phyloP scores from a whole-genome alignment of 2,329 filamentous ascomycete genomes.

The Helotiales sp. region DNA sequence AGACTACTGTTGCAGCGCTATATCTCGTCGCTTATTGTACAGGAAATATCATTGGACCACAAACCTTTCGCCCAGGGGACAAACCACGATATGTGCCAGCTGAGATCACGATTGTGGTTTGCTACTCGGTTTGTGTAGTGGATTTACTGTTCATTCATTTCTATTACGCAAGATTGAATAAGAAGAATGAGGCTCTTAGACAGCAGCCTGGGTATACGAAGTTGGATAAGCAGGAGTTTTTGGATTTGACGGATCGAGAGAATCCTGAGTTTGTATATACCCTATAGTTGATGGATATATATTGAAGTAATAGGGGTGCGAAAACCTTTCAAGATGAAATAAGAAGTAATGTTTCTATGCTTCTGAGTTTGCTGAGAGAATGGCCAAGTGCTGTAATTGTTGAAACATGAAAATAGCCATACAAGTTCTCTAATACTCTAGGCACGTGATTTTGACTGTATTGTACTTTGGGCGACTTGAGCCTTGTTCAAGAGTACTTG shows the following conservation, averaged over 20 bases:
- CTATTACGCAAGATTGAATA: constrained; percentile 30
- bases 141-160: constrained; percentile 29
- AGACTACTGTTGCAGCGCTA: constrained; percentile 48
- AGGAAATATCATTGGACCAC: constrained; percentile 52
- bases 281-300: constrained; percentile 16
- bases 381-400: neutral
- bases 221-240: constrained; percentile 34
- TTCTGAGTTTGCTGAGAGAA: neutral
- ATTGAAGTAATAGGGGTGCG: neutral
- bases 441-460: too few species aligned
- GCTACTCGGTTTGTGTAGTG: constrained; percentile 22
- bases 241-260: constrained; percentile 35
- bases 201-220: constrained; percentile 27
- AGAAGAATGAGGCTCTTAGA: constrained; percentile 27
- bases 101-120: constrained; percentile 48
- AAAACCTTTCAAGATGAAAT: neutral
- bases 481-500: neutral
- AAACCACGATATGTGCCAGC: constrained; percentile 42
- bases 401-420: neutral
- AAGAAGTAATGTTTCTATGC: neutral
- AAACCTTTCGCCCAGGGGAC: constrained; percentile 42
- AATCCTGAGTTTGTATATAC: constrained; percentile 36
- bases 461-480: neutral
- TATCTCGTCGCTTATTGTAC: constrained; percentile 49
- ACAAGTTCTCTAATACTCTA: neutral